Evolutionary conservation across 176 grass and related monocot genomes (phyloP), one percentile per base, ranked within the genome.

Genomic region (Oryza meyeriana): DNA sequence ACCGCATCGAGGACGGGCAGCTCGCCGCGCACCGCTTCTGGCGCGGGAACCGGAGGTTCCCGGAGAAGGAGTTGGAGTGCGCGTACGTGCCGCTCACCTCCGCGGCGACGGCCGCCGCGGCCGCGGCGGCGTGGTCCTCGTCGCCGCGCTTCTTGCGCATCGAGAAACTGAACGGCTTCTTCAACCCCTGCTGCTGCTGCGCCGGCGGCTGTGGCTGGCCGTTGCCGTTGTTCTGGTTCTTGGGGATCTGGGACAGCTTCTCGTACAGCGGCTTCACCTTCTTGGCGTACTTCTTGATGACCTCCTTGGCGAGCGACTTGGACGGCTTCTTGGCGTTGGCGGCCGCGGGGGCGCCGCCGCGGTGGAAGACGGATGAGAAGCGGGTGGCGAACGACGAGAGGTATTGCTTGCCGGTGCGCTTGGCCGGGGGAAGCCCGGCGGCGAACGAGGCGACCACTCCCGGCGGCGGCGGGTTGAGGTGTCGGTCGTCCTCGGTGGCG

Each of bases 251-350:
- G 4, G 95, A 94, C 65, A 99, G 85, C 76, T 95, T 99, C 80
- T 99, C 93, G 64, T 99, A 99, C 31, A 98, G 72, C 1, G 96
- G 96, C 80, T 93, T 98, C 72, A 98, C 96, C 61, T 98, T 98
- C 83, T 93, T 98, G 59, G 94, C 93, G 66, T 93, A 98, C 90
- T 95, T 98, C 81, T 93, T 98, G 86, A 95, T 89, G 58, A 95
- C 87, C 84, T 98, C 96, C 80, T 93, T 98, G 16, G 94, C 87
- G 33, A 92, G 89, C 36, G 94, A 90, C 76, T 89, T 94, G 59
- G 90, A 84, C 74, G 81, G 87, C 70, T 79, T 82, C 75, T 87
- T 83, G 13, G 76, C 59, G 5, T 20, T 22, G 48, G 17, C 18
- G 18, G 16, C 47, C 0, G 68, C 69, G 12, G 87, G 83, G 61